These are phyloP conservation scores for Penicillium roqueforti DNA, from an alignment of 495 filamentous ascomycete species.

Conservation along the genomic window DNA sequence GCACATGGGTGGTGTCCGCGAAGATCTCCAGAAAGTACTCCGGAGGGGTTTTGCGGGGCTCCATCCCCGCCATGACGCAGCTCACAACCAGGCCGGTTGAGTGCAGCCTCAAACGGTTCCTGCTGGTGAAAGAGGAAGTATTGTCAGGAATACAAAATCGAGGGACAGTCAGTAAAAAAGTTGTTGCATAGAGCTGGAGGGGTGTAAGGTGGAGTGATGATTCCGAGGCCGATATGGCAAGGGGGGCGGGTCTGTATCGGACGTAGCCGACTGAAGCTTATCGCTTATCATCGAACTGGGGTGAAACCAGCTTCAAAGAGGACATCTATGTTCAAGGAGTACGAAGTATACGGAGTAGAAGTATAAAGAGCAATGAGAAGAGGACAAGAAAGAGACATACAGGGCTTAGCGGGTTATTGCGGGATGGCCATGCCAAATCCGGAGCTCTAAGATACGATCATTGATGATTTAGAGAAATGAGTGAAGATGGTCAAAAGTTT, in stretches of 20 bases:
- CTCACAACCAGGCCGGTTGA: conserved; percentile 8
- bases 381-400: neutral
- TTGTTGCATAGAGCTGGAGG: conserved; percentile 5
- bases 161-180: neutral
- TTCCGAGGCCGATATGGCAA: conserved; percentile 9
- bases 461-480: neutral
- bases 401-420: neutral
- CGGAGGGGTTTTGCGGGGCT: conserved; percentile 60
- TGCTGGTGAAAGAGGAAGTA: neutral
- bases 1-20: conserved; percentile 73
- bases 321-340: neutral
- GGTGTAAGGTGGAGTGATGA: conserved; percentile 10
- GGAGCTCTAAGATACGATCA: too few relatives aligned
- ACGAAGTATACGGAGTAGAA: neutral
- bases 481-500: neutral
- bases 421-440: conserved; percentile 9
- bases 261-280: conserved; percentile 14
- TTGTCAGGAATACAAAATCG: neutral
- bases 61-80: conserved; percentile 42
- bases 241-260: conserved; percentile 24
- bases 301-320: neutral
- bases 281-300: conserved; percentile 20
- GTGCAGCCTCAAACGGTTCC: neutral
- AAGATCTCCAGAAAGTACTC: conserved; percentile 84
- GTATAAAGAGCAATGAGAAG: neutral